These are phyloP conservation scores for Microstegium vimineum DNA, from an alignment of 176 grass and related monocot genomes.

Conservation along the genomic window DNA sequence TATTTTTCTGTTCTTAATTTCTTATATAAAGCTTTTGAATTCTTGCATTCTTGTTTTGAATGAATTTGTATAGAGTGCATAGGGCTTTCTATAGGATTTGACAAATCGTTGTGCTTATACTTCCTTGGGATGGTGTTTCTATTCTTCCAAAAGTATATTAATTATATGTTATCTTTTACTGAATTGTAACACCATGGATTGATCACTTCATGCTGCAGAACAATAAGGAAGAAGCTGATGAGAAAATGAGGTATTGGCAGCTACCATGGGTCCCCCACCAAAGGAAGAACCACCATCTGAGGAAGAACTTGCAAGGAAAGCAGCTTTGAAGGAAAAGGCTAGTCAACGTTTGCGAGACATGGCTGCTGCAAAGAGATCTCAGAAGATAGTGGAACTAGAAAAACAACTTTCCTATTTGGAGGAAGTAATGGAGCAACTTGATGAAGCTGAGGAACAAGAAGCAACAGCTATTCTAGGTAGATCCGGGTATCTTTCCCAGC, in stretches of 20 bases:
- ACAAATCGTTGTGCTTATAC: not conserved
- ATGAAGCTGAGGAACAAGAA: slow-evolving; percentile 66
- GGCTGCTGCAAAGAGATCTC: slow-evolving; percentile 81
- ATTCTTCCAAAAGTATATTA: slow-evolving; percentile 1
- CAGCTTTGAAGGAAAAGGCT: slow-evolving; percentile 90
- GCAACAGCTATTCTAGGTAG: slow-evolving; percentile 52
- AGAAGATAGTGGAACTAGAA: slow-evolving; percentile 75
- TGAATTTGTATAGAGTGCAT: slow-evolving; percentile 14
- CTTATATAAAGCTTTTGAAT: not conserved
- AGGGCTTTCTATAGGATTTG: not conserved
- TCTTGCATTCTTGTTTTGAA: not conserved
- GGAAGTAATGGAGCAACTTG: slow-evolving; percentile 66
- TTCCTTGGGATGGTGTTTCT: not conserved
- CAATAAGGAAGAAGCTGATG: slow-evolving; percentile 80
- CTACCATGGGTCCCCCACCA: slow-evolving; percentile 93
- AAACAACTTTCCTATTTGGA: slow-evolving; percentile 65
- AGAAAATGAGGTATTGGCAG: slow-evolving; percentile 92
- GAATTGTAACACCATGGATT: slow-evolving; percentile 26
- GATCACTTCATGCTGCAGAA: slow-evolving; percentile 61
- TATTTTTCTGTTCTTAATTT: not conserved
- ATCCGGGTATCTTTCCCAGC: slow-evolving; percentile 66
- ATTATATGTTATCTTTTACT: slow-evolving; percentile 1
- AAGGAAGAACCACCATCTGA: slow-evolving; percentile 83
- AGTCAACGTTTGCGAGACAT: slow-evolving; percentile 84
- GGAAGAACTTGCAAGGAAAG: slow-evolving; percentile 96